Base-by-base conservation (phyloP, 768 basidiomycete species). In the Auriscalpium orientale region DNA sequence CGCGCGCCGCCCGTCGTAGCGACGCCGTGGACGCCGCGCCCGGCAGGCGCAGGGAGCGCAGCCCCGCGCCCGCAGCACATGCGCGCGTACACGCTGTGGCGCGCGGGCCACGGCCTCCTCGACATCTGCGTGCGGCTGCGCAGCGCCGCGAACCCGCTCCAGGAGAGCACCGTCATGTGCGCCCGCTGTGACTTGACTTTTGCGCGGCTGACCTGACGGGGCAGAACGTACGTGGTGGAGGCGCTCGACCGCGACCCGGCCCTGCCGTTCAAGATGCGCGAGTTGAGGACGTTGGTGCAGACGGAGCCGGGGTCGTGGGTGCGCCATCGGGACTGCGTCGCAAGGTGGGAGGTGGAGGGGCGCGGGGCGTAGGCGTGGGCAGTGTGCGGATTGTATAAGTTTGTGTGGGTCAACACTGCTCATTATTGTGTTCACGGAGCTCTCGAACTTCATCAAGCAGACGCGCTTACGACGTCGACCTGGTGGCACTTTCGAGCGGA, bases 81-180 rank as follows among this genome's bases (percentile, higher is more conserved):
- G 36, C 72, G 75, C 12, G 77, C 79, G 28, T 79, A 80, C 62
- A 69, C 68, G 9, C 58, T 79, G 11, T 80, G 78, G 78, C 72
- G 72, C 53, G 36, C 64, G 64, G 49, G 61, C 64, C 50, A 67
- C 68, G 66, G 56, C 0, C 68, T 79, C 10, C 59, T 65, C 15
- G 67, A 69, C 37, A 78, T 79, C 57, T 75, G 78, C 46, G 67
- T 69, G 34, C 56, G 56, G 22, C 67, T 79, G 49, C 64, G 73
- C 51, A 69, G 60, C 13, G 58, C 61, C 51, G 61, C 69, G 28
- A 71, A 76, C 53, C 79, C 78, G 16, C 68, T 80, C 44, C 72
- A 72, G 46, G 69, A 72, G 52, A 70, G 73, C 47, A 77, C 78
- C 1, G 78, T 79, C 44, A 79, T 80, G 76, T 79, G 49, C 61